A percentile compares a stretch with the other conserved stretches of the same genome.
Evolutionary conservation across 768 basidiomycete genomes (phyloP).

Genomic region (Suillus subluteus): DNA sequence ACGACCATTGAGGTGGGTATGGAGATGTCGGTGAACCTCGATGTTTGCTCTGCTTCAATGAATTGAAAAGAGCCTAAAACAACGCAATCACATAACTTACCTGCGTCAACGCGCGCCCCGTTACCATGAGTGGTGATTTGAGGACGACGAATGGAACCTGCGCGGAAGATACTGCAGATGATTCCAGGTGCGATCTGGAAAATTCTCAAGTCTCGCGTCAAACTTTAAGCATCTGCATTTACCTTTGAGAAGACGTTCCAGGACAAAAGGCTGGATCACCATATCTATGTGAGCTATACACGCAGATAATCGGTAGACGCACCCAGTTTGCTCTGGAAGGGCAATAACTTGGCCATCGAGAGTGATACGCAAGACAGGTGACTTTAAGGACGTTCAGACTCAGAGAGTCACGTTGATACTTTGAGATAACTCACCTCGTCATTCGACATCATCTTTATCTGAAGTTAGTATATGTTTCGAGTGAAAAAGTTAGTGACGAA

Average conservation of each 20-base stretch:
- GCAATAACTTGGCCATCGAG: slow-evolving; percentile 16
- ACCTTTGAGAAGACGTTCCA: slow-evolving; percentile 30
- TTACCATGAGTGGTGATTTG: slow-evolving; percentile 15
- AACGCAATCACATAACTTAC: not conserved
- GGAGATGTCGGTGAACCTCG: slow-evolving; percentile 12
- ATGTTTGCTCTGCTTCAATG: slow-evolving; percentile 6
- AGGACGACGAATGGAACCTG: slow-evolving; percentile 38
- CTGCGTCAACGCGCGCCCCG: slow-evolving; percentile 9
- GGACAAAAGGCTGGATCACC: slow-evolving; percentile 34
- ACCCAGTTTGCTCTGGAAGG: slow-evolving; percentile 26
- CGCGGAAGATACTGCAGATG: slow-evolving; percentile 47
- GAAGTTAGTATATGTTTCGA: slow-evolving; percentile 38
- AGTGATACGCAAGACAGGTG: not conserved
- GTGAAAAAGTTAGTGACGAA: slow-evolving; percentile 49
- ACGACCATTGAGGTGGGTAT: slow-evolving; percentile 24
- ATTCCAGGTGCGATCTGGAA: slow-evolving; percentile 47
- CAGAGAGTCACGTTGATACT: no score
- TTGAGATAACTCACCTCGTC: slow-evolving; percentile 38
- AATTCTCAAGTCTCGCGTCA: slow-evolving; percentile 19
- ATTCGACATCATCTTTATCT: slow-evolving; percentile 40
- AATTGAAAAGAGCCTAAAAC: not conserved
- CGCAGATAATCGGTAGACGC: not conserved
- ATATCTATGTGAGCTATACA: slow-evolving; percentile 9
- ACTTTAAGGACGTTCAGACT: slow-evolving; percentile 17
- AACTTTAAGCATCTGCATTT: not conserved